Conservation (phyloP, 2,329 filamentous ascomycete genomes). For the Ophiostoma sp. region DNA sequence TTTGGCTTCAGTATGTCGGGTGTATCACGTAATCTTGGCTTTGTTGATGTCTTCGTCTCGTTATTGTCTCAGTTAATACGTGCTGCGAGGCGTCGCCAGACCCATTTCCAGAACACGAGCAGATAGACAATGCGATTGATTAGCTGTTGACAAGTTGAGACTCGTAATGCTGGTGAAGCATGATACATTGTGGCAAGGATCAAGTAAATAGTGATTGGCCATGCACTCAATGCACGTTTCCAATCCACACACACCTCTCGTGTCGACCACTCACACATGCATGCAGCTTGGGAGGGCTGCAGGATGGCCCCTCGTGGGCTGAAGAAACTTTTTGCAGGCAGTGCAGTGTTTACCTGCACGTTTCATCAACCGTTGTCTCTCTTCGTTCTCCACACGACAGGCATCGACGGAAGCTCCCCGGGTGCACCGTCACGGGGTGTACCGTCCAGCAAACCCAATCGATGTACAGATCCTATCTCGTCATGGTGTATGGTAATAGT, state of each 20-base stretch:
- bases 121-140: not conserved
- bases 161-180: not conserved
- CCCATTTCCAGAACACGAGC: no score
- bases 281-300: conserved; percentile 4
- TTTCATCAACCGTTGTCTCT: not conserved
- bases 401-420: not conserved
- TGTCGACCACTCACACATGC: conserved; percentile 3
- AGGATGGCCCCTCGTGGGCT: conserved; percentile 18
- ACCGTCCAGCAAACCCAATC: no score
- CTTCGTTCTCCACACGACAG: not conserved
- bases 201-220: not conserved
- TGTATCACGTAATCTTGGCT: conserved; percentile 2
- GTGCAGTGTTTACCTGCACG: not conserved
- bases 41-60: not conserved
- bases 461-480: no score
- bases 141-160: not conserved
- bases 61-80: not conserved
- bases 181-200: not conserved
- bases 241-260: conserved; percentile 1
- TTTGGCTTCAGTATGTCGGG: not conserved
- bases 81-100: no score
- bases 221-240: not conserved
- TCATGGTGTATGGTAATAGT: no score
- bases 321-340: conserved; percentile 18
- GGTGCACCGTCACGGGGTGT: not conserved